These are phyloP conservation scores for Russula sp. DNA, from an alignment of 768 basidiomycete genomes.

Conservation along the genomic window DNA sequence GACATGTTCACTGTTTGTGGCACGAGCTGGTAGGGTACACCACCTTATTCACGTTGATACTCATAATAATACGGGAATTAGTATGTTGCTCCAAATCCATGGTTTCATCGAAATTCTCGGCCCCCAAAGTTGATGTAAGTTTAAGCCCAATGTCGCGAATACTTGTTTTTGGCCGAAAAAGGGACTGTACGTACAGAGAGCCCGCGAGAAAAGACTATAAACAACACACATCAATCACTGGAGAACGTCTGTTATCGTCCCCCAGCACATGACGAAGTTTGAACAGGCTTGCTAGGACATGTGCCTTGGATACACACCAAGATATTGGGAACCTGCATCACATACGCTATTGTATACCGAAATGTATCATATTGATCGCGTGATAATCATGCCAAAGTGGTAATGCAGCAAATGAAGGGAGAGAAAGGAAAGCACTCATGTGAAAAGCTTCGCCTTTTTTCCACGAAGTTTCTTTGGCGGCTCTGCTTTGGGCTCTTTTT, in stretches of 20 bases:
- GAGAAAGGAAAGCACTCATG: background rate
- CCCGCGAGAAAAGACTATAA: background rate
- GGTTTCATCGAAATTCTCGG: background rate
- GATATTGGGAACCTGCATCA: background rate
- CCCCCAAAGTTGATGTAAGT: background rate
- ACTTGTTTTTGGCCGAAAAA: background rate
- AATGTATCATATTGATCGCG: background rate
- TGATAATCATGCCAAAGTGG: background rate
- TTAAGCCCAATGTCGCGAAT: no score
- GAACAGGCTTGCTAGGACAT: background rate
- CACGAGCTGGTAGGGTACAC: background rate
- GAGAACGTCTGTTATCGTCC: background rate
- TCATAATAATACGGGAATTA: no score
- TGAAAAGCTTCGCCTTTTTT: constrained; percentile 44
- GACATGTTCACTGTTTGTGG: background rate
- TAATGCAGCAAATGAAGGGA: background rate
- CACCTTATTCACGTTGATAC: background rate
- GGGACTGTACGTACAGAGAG: background rate
- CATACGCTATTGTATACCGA: background rate
- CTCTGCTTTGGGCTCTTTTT: constrained; percentile 62
- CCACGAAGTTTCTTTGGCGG: constrained; percentile 70
- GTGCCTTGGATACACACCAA: background rate
- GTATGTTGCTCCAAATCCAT: no score
- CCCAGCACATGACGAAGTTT: background rate
- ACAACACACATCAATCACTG: background rate